These are phyloP conservation scores for Zymoseptoria passerinii DNA, from an alignment of 2,329 filamentous ascomycete species.

Conservation along the genomic window DNA sequence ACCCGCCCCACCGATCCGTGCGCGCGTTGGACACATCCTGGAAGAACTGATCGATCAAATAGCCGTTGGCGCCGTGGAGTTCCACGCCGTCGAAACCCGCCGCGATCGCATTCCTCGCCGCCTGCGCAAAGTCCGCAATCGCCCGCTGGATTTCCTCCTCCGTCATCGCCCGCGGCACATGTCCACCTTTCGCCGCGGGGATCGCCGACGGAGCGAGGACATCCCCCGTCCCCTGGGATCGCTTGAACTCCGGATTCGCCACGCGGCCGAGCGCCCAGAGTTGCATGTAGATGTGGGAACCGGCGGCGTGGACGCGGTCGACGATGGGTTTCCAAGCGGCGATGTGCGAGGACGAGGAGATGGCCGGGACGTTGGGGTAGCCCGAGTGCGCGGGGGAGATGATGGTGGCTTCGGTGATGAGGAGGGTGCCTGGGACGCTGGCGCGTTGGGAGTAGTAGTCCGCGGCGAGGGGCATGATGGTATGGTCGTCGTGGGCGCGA, in stretches of 20 bases:
- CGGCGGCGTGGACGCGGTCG: slow-evolving; percentile 43
- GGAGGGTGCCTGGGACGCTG: slow-evolving; percentile 24
- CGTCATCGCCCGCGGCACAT: slow-evolving; percentile 27
- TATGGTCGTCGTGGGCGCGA: slow-evolving; percentile 40
- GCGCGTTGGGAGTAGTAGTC: slow-evolving; percentile 32
- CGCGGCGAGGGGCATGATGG: slow-evolving; percentile 22
- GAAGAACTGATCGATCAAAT: slow-evolving; percentile 46
- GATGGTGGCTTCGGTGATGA: slow-evolving; percentile 29
- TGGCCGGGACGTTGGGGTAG: slow-evolving; percentile 23
- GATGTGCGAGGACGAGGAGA: slow-evolving; percentile 33
- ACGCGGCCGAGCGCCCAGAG: slow-evolving; percentile 43
- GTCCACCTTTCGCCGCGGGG: slow-evolving; percentile 17
- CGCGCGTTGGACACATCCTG: slow-evolving; percentile 44
- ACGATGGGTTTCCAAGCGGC: slow-evolving; percentile 44
- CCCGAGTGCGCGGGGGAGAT: slow-evolving; percentile 23
- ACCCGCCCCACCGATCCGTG: slow-evolving; percentile 46
- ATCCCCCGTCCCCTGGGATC: slow-evolving; percentile 17
- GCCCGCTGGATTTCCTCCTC: slow-evolving; percentile 37
- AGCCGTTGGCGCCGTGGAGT: slow-evolving; percentile 44
- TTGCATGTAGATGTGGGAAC: slow-evolving; percentile 40
- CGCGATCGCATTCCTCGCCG: slow-evolving; percentile 46
- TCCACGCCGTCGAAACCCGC: slow-evolving; percentile 49
- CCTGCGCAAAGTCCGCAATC: slow-evolving; percentile 34
- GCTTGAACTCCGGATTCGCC: slow-evolving; percentile 28
- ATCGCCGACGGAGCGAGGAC: slow-evolving; percentile 25